Conservation (phyloP, 495 filamentous ascomycete genomes). For the Aspergillus conjunctus region DNA sequence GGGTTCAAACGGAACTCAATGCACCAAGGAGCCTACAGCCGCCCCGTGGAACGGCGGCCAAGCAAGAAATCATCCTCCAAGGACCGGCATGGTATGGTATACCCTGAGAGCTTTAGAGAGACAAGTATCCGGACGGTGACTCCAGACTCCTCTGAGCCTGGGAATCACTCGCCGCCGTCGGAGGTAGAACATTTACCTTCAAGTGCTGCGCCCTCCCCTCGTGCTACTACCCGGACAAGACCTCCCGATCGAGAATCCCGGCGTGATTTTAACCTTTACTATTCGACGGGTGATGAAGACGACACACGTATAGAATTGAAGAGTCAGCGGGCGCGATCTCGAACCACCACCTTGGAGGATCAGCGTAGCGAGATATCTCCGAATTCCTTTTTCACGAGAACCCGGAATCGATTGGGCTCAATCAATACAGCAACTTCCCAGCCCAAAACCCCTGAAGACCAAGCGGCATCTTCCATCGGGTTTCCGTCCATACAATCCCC, state of each 20-base stretch:
- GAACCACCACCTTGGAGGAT: constrained; percentile 53
- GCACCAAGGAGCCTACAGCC: constrained; percentile 46
- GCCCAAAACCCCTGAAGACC: constrained; percentile 34
- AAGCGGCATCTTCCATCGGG: constrained; percentile 46
- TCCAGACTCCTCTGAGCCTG: constrained; percentile 44
- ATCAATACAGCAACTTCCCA: constrained; percentile 45
- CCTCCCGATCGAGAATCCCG: constrained; percentile 35
- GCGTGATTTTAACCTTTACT: constrained; percentile 32
- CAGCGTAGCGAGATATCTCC: constrained; percentile 47
- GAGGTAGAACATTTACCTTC: constrained; percentile 42
- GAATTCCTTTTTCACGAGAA: constrained; percentile 35
- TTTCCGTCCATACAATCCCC: constrained; percentile 55
- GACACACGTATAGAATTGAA: constrained; percentile 35
- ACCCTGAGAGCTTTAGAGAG: constrained; percentile 54
- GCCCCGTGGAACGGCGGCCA: constrained; percentile 50
- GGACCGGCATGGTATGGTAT: constrained; percentile 56
- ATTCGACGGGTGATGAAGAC: constrained; percentile 41
- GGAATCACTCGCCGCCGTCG: constrained; percentile 44
- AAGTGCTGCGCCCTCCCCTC: constrained; percentile 46
- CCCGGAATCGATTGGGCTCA: constrained; percentile 48
- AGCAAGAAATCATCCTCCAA: constrained; percentile 58
- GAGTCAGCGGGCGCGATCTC: constrained; percentile 48
- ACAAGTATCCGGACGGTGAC: constrained; percentile 52
- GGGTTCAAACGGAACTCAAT: constrained; percentile 47
- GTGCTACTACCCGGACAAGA: constrained; percentile 39